phyloP scores from a whole-genome alignment of 225 moss, liverwort and hornwort genomes.

The Thuidium tamariscinum region DNA sequence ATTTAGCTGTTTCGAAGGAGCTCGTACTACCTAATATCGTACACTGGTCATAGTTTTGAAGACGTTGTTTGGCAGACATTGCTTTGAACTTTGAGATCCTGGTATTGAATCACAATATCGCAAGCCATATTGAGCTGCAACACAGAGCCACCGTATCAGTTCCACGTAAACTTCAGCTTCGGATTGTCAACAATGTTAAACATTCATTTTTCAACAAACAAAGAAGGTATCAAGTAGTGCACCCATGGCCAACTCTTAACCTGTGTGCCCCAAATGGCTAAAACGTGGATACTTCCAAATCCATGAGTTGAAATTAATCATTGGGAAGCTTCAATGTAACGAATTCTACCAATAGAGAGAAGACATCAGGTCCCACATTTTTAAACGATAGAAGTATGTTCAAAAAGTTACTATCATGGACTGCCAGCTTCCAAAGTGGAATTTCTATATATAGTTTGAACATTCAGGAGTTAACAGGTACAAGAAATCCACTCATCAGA shows the following conservation, averaged over 20 bases:
- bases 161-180: neutral
- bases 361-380: neutral
- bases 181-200: neutral
- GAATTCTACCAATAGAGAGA: neutral
- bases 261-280: neutral
- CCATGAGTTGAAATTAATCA: neutral
- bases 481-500: neutral
- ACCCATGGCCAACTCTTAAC: neutral
- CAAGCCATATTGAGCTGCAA: slow-evolving; percentile 28
- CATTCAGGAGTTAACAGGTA: neutral
- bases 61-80: slow-evolving; percentile 4
- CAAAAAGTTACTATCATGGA: neutral
- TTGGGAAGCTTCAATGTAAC: neutral
- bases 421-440: neutral
- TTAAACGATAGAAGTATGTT: neutral
- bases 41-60: slow-evolving; percentile 6
- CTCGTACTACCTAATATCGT: neutral
- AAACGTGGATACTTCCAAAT: neutral
- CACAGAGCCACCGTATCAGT: neutral
- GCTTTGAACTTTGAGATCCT: slow-evolving; percentile 20
- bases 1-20: neutral
- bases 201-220: neutral
- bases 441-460: neutral
- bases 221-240: neutral
- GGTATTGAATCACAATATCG: slow-evolving; percentile 17